Percentiles rank a stretch among this genome's conserved stretches.
Conservation (phyloP, 202 grass and related monocot species). For the Setaria viridis region DNA sequence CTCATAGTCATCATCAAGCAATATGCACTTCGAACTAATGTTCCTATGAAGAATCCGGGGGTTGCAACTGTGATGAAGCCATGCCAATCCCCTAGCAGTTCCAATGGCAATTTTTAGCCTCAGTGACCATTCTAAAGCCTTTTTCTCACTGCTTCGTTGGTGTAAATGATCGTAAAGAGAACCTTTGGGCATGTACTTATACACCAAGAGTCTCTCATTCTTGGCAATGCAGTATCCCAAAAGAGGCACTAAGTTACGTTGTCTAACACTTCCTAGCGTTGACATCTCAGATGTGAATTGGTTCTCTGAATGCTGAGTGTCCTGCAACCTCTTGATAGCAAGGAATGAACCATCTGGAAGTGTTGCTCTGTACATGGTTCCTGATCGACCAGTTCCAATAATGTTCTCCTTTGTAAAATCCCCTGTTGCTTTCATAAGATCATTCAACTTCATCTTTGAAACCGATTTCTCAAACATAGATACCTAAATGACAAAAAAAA, state of each 20-base stretch:
- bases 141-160: constrained; percentile 40
- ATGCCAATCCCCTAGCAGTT: constrained; percentile 82
- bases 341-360: constrained; percentile 88
- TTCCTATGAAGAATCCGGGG: constrained; percentile 96
- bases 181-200: constrained; percentile 81
- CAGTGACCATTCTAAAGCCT: constrained; percentile 65
- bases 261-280: constrained; percentile 75
- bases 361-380: constrained; percentile 83
- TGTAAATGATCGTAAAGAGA: constrained; percentile 79
- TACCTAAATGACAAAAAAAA: constrained; percentile 62
- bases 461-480: constrained; percentile 97
- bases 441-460: constrained; percentile 90
- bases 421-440: constrained; percentile 84
- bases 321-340: constrained; percentile 91
- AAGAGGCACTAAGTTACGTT: constrained; percentile 84
- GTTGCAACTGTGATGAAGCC: constrained; percentile 97
- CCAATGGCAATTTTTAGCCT: constrained; percentile 96
- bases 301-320: constrained; percentile 78
- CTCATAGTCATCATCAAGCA: constrained; percentile 84
- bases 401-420: constrained; percentile 96
- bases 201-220: constrained; percentile 91
- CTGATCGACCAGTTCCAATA: constrained; percentile 74
- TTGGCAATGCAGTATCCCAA: constrained; percentile 88
- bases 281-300: constrained; percentile 90
- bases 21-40: constrained; percentile 96